Conservation (phyloP, 768 basidiomycete genomes). For the Lentinula sp. region DNA sequence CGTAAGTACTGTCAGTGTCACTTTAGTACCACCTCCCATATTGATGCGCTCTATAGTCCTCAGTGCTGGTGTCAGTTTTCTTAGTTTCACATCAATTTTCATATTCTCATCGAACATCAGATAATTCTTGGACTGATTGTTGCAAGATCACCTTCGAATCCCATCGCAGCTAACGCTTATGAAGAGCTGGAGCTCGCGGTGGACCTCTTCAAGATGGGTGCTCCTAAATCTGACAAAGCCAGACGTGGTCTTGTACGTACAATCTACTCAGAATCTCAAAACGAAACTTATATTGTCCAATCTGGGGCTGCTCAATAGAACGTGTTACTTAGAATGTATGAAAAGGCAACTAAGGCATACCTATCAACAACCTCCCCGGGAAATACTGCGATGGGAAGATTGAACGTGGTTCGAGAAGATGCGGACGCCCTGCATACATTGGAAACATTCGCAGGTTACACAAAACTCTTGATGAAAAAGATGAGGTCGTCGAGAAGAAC, state of each 20-base stretch:
- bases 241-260: background rate
- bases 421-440: background rate
- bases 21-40: background rate
- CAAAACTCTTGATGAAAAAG: background rate
- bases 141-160: background rate
- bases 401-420: background rate
- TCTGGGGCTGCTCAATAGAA: background rate
- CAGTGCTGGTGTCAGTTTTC: background rate
- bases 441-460: background rate
- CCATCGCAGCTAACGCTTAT: background rate
- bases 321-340: background rate
- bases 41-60: background rate
- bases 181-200: background rate
- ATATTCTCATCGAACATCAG: background rate
- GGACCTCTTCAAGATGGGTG: background rate
- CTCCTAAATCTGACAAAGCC: background rate
- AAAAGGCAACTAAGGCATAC: background rate
- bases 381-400: background rate
- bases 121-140: background rate
- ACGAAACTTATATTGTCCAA: background rate
- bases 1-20: background rate
- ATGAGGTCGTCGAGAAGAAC: background rate
- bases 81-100: background rate
- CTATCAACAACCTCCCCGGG: background rate
- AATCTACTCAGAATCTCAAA: background rate